Evolutionary conservation across 2,329 filamentous ascomycete species (phyloP).

Genomic region (Aspergillus glaucus): DNA sequence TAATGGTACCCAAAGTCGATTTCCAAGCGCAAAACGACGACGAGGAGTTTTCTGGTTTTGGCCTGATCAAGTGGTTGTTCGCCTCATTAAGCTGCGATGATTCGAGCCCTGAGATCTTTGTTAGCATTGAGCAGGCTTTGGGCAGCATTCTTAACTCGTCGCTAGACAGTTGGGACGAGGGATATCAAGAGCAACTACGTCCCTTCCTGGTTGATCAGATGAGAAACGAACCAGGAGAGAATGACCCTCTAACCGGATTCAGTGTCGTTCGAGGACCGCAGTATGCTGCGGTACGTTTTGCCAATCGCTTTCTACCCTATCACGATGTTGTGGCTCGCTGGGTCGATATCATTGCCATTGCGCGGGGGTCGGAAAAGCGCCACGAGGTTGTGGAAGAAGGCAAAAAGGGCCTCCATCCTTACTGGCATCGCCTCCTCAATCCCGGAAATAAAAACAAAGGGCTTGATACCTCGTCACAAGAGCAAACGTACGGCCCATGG

Average conservation of each 20-base stretch:
- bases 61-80: slow-evolving; percentile 70
- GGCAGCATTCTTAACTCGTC: slow-evolving; percentile 67
- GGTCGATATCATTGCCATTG: slow-evolving; percentile 79
- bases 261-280: slow-evolving; percentile 64
- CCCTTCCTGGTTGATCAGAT: slow-evolving; percentile 64
- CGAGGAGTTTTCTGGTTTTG: slow-evolving; percentile 41
- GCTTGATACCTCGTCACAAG: slow-evolving; percentile 46
- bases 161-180: slow-evolving; percentile 37
- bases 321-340: slow-evolving; percentile 72
- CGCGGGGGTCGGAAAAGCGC: slow-evolving; percentile 56
- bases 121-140: slow-evolving; percentile 84
- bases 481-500: slow-evolving; percentile 41
- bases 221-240: slow-evolving; percentile 41
- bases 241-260: slow-evolving; percentile 32
- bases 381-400: slow-evolving; percentile 87
- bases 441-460: slow-evolving; percentile 39
- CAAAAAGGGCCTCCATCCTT: slow-evolving; percentile 75
- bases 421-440: slow-evolving; percentile 63
- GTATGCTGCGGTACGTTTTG: slow-evolving; percentile 79
- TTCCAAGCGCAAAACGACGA: slow-evolving; percentile 21
- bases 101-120: slow-evolving; percentile 64
- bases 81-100: slow-evolving; percentile 73
- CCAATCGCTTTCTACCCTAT: slow-evolving; percentile 80
- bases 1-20: slow-evolving; percentile 55
- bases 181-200: slow-evolving; percentile 41